Evolutionary conservation across 768 basidiomycete genomes (phyloP), one percentile per base, ranked within the genome.

Genomic region (Phanerochaete sordida): DNA sequence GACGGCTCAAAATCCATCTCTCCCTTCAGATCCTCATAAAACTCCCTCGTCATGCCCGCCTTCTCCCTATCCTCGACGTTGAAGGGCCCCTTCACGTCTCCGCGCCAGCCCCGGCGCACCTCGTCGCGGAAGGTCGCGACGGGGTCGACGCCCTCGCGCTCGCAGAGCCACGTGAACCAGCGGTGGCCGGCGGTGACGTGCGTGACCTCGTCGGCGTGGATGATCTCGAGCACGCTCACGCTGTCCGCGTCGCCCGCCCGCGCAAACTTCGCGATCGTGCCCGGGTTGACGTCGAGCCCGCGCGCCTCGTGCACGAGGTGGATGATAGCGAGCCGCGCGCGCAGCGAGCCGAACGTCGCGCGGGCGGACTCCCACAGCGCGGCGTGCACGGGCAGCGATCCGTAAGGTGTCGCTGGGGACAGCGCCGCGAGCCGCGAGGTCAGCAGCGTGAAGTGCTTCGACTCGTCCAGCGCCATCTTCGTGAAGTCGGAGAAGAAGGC

Each of bases 301-400:
- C 91, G 76, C 2, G 91, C 90, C 76, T 93, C 91, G 69, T 91
- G 90, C 0, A 93, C 90, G 16, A 93, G 83, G 65, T 92, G 90
- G 65, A 95, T 90, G 70, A 93, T 92, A 0, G 88, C 88, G 37
- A 93, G 82, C 13, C 91, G 80, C 0, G 90, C 77, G 24, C 84
- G 82, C 39, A 93, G 78, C 1, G 88, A 90, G 23, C 81, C 68
- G 12, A 82, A 81, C 0, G 91, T 94, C 33, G 83, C 77, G 8
- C 76, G 75, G 0, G 91, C 91, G 6, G 87, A 88, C 61, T 90
- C 86, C 92, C 91, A 93, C 3, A 93, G 82, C 0, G 82, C 84
- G 0, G 89, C 87, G 66, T 92, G 91, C 1, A 92, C 88, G 19
- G 87, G 81, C 6, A 77, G 69, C 37, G 82, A 84, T 30, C 91